A percentile compares a stretch with the other conserved stretches of the same genome.
phyloP scores from a whole-genome alignment of 106 monocot genomes.

The Triglochin maritima region DNA sequence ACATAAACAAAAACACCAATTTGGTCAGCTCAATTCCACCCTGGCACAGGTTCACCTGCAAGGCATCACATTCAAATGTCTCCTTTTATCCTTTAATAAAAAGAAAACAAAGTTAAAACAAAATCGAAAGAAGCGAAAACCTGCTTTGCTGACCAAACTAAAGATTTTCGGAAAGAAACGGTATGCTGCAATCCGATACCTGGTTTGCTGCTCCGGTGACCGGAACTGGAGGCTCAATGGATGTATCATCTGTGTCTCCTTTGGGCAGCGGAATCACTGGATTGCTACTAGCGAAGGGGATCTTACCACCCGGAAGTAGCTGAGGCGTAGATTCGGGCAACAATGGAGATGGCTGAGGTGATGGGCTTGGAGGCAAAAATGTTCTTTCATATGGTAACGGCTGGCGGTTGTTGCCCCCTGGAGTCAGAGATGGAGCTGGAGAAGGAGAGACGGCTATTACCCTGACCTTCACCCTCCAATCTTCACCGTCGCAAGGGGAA shows the following conservation, averaged over 20 bases:
- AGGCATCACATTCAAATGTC: too few species aligned
- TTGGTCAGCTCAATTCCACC: background rate
- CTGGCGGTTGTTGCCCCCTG: constrained; percentile 24
- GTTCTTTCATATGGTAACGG: background rate
- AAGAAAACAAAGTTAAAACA: background rate
- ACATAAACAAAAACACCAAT: background rate
- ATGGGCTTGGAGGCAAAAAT: constrained; percentile 1
- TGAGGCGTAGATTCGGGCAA: background rate
- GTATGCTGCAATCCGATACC: constrained; percentile 12
- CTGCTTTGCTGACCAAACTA: too few species aligned
- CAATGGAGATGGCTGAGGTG: constrained; percentile 9
- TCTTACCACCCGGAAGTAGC: constrained; percentile 9
- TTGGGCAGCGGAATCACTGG: constrained; percentile 63
- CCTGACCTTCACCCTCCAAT: constrained; percentile 10
- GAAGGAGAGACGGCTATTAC: background rate
- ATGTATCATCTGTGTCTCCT: constrained; percentile 38
- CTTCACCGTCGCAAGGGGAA: background rate
- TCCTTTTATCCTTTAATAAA: background rate
- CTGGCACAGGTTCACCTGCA: background rate
- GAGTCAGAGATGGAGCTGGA: constrained; percentile 27
- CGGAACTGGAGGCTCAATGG: constrained; percentile 36
- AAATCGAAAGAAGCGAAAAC: background rate
- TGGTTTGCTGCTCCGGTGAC: constrained; percentile 28
- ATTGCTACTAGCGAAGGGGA: constrained; percentile 62
- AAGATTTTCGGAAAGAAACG: background rate